Evolutionary conservation across 768 basidiomycete species (phyloP).

Genomic region (Mycena albidolilacea): DNA sequence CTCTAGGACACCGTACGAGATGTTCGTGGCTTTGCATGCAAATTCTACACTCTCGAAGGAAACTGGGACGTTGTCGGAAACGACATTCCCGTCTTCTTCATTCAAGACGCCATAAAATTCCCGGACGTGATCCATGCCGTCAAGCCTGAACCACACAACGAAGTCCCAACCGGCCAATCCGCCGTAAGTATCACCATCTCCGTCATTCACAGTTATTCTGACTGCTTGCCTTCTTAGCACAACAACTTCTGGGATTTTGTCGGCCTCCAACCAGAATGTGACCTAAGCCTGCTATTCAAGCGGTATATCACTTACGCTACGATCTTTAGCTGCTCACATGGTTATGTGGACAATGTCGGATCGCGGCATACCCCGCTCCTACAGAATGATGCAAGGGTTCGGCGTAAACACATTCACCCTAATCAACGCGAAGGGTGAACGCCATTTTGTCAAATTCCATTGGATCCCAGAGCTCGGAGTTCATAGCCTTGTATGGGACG

Average conservation of each 20-base stretch:
- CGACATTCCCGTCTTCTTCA: conserved; percentile 87
- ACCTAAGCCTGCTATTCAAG: too few relatives aligned
- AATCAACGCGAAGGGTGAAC: conserved; percentile 74
- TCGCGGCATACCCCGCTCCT: conserved; percentile 86
- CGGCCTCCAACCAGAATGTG: conserved; percentile 57
- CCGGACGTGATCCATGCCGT: conserved; percentile 90
- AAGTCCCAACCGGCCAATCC: conserved; percentile 78
- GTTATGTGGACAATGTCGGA: conserved; percentile 91
- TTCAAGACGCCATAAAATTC: conserved; percentile 88
- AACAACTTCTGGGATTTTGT: conserved; percentile 94
- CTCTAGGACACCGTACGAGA: conserved; percentile 78
- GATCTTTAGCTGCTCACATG: conserved; percentile 64
- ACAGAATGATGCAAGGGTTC: conserved; percentile 91
- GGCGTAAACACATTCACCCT: conserved; percentile 91
- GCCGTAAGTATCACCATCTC: conserved; percentile 39
- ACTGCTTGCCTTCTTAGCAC: conserved; percentile 51
- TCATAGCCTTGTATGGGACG: conserved; percentile 91
- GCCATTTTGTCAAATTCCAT: conserved; percentile 92
- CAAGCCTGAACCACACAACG: conserved; percentile 89
- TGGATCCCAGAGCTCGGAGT: conserved; percentile 87
- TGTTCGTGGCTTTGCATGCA: conserved; percentile 88
- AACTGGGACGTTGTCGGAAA: conserved; percentile 94
- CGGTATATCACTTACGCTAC: too few relatives aligned
- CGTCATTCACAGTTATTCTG: too few relatives aligned
- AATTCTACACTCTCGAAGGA: conserved; percentile 89